Percentiles rank a stretch among this genome's conserved stretches.
These are phyloP conservation scores for Ophiostoma novo-ulmi DNA, from an alignment of 2,329 filamentous ascomycete species.

Conservation along the genomic window DNA sequence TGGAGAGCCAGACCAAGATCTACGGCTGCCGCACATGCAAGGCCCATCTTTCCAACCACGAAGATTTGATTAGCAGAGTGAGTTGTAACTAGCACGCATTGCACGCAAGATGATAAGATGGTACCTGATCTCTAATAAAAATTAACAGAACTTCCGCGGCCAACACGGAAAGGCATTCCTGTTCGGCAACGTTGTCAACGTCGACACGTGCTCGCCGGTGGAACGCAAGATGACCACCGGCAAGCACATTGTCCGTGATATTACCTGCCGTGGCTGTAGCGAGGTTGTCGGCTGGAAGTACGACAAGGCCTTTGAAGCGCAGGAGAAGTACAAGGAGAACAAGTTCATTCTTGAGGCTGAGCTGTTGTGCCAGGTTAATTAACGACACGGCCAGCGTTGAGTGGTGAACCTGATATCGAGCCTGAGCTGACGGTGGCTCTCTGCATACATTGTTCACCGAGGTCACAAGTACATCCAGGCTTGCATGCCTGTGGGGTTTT, in stretches of 20 bases:
- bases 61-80: slow-evolving; percentile 92
- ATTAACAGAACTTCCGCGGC: slow-evolving; percentile 81
- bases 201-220: slow-evolving; percentile 73
- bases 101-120: not conserved
- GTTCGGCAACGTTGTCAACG: slow-evolving; percentile 90
- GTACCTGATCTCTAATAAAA: too few relatives aligned
- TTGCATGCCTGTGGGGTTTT: not conserved
- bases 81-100: not conserved
- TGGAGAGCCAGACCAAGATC: slow-evolving; percentile 73
- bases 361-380: slow-evolving; percentile 73
- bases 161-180: slow-evolving; percentile 98
- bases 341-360: slow-evolving; percentile 96
- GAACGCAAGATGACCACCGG: slow-evolving; percentile 99
- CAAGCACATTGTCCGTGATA: slow-evolving; percentile 88
- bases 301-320: slow-evolving; percentile 87
- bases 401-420: not conserved
- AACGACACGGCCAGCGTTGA: slow-evolving; percentile 12
- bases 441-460: not conserved
- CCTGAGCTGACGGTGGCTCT: not conserved
- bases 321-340: slow-evolving; percentile 97
- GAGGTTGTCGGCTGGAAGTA: slow-evolving; percentile 98
- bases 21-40: slow-evolving; percentile 95
- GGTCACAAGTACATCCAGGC: not conserved
- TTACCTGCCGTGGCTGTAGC: slow-evolving; percentile 83
- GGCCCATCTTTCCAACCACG: slow-evolving; percentile 88